Evolutionary conservation across 352 stramenopile species (phyloP), one percentile per base, ranked within the genome.

Genomic region (Globisporangium carolinianum): DNA sequence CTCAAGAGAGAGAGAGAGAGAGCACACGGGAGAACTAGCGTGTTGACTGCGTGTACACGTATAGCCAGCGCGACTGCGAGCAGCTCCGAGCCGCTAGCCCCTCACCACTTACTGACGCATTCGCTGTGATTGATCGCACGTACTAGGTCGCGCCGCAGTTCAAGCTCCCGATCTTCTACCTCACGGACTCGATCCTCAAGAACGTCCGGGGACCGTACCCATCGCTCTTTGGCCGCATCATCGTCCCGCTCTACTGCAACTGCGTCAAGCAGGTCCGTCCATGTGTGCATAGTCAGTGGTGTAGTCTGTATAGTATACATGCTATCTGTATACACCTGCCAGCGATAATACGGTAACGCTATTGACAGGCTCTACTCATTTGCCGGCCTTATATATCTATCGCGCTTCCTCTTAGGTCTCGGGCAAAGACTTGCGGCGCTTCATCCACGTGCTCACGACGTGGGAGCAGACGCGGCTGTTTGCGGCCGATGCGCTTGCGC

Each of bases 161-260:
- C 71, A 94, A 94, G 66, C 68, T 96, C n/a, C 82, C 87, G 24
- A 92, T 94, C 57, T 91, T 95, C 60, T 96, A 96, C 66, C 65
- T 96, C 18, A 95, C 85, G 9, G 87, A 96, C 63, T 96, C 87
- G 11, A 96, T 96, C 59, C 70, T 96, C 41, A 95, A 94, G 74
- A 96, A 96, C 56, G 79, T 95, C 7, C 65, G 76, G 11, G 85
- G 83, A 0, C 76, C 80, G 51, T 96, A 96, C 65, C 43, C 80
- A 8, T 24, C 68, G 37, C 75, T 95, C 0, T 85, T 96, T 32
- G 67, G 72, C 3, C 65, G 69, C 37, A 84, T 83, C 50, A 89
- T 96, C 42, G 79, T 89, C 10, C 79, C 79, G 51, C 70, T 95
- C 15, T 95, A 92, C 63, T 88, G 82, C 68, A 92, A 94, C 60